Evolutionary conservation across 2,329 filamentous ascomycete genomes (phyloP).

Genomic region (Calonectria hawksworthii): DNA sequence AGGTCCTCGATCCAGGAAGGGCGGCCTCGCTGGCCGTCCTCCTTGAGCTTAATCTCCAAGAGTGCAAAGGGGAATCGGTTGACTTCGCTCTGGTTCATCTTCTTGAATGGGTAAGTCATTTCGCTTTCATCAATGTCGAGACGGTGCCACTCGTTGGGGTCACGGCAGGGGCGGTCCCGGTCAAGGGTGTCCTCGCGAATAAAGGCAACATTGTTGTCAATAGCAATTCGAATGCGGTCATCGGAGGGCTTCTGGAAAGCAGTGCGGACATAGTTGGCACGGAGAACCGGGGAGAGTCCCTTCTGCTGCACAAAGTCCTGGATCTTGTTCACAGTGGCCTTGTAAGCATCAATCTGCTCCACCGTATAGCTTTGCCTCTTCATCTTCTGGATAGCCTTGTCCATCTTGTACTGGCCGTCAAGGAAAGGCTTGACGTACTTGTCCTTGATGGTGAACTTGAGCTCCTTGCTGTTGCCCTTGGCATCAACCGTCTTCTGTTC

Average conservation of each 20-base stretch:
- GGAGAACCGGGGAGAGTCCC: slow-evolving; percentile 84
- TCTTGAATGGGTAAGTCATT: slow-evolving; percentile 89
- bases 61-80: slow-evolving; percentile 91
- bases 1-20: slow-evolving; percentile 92
- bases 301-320: slow-evolving; percentile 84
- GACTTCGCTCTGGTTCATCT: slow-evolving; percentile 91
- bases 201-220: slow-evolving; percentile 92
- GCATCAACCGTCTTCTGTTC: slow-evolving; percentile 91
- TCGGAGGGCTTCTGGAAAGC: slow-evolving; percentile 97
- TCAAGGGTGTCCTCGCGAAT: slow-evolving; percentile 87
- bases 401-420: slow-evolving; percentile 89
- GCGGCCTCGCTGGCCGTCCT: slow-evolving; percentile 74
- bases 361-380: slow-evolving; percentile 79
- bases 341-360: slow-evolving; percentile 77
- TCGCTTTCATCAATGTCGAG: slow-evolving; percentile 86
- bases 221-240: slow-evolving; percentile 89
- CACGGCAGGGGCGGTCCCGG: slow-evolving; percentile 85
- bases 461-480: slow-evolving; percentile 83
- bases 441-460: slow-evolving; percentile 88
- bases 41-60: slow-evolving; percentile 91
- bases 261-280: slow-evolving; percentile 93
- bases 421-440: slow-evolving; percentile 94
- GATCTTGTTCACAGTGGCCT: slow-evolving; percentile 80
- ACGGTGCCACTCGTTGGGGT: slow-evolving; percentile 91
- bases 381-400: slow-evolving; percentile 91